Conservation (phyloP, 352 stramenopile genomes). For the Pythium aquatile region DNA sequence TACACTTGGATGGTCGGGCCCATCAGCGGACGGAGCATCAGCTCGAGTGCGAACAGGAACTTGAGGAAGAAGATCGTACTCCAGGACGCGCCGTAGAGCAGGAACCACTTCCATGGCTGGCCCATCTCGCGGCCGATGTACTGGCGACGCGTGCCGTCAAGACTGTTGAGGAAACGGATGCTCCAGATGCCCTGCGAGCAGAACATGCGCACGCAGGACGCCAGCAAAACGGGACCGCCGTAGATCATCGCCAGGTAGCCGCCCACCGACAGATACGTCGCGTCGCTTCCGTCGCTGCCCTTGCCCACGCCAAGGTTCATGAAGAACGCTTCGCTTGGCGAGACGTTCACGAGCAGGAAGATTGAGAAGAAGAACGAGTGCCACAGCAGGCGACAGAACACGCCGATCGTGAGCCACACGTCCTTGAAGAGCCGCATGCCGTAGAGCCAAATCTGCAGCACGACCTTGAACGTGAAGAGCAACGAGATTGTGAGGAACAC, state of each 20-base stretch:
- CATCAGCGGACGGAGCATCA: constrained; percentile 84
- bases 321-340: constrained; percentile 50
- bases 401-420: constrained; percentile 50
- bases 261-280: constrained; percentile 62
- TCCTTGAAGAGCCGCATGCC: constrained; percentile 67
- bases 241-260: constrained; percentile 59
- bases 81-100: constrained; percentile 68
- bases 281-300: constrained; percentile 36
- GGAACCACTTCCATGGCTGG: constrained; percentile 61
- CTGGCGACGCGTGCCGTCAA: constrained; percentile 70
- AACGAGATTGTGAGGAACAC: constrained; percentile 62
- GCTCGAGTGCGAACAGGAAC: constrained; percentile 74
- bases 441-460: constrained; percentile 77
- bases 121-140: constrained; percentile 77
- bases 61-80: constrained; percentile 72
- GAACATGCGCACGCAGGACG: constrained; percentile 51
- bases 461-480: constrained; percentile 60
- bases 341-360: constrained; percentile 59
- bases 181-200: constrained; percentile 52
- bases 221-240: constrained; percentile 48
- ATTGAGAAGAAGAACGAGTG: constrained; percentile 71
- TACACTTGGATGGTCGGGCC: constrained; percentile 77
- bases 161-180: constrained; percentile 54
- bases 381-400: constrained; percentile 72
- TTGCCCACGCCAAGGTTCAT: constrained; percentile 48